A percentile compares a stretch with the other conserved stretches of the same genome.
phyloP scores from a whole-genome alignment of 495 filamentous ascomycete genomes.

The Bathelium albidoporum region DNA sequence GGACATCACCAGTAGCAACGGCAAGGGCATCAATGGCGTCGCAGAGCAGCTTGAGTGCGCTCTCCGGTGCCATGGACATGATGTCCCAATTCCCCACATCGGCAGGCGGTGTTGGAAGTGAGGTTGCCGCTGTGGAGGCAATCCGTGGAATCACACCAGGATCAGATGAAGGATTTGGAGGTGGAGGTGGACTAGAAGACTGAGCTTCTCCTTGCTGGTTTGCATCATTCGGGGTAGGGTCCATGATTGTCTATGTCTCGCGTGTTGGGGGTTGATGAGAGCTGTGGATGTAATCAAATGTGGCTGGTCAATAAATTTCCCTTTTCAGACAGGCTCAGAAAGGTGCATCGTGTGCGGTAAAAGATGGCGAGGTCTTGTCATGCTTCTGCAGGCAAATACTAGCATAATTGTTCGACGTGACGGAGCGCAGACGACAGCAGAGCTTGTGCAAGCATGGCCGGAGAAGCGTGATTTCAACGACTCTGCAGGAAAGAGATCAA shows the following conservation, averaged over 20 bases:
- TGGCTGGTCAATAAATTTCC: background rate
- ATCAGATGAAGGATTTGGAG: conserved; percentile 26
- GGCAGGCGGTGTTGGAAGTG: conserved; percentile 18
- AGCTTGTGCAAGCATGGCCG: background rate
- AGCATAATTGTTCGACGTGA: background rate
- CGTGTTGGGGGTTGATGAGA: background rate
- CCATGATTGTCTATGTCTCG: background rate
- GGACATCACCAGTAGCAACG: conserved; percentile 57
- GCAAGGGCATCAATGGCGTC: conserved; percentile 64
- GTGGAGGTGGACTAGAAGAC: conserved; percentile 13
- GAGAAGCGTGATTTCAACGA: background rate
- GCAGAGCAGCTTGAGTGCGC: conserved; percentile 71
- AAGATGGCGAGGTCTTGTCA: background rate
- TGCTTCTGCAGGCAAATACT: background rate
- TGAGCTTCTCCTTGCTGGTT: background rate
- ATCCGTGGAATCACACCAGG: conserved; percentile 24
- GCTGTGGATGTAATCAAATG: background rate
- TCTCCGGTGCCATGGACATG: conserved; percentile 58
- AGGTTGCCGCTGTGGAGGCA: conserved; percentile 10
- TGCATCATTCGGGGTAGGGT: background rate
- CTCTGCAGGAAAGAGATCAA: background rate
- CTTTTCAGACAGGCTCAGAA: background rate
- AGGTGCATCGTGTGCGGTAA: background rate
- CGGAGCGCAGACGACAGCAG: background rate
- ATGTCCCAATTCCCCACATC: conserved; percentile 42